These are phyloP conservation scores for Leccinum sublutescens DNA, from an alignment of 768 basidiomycete species.

Conservation along the genomic window DNA sequence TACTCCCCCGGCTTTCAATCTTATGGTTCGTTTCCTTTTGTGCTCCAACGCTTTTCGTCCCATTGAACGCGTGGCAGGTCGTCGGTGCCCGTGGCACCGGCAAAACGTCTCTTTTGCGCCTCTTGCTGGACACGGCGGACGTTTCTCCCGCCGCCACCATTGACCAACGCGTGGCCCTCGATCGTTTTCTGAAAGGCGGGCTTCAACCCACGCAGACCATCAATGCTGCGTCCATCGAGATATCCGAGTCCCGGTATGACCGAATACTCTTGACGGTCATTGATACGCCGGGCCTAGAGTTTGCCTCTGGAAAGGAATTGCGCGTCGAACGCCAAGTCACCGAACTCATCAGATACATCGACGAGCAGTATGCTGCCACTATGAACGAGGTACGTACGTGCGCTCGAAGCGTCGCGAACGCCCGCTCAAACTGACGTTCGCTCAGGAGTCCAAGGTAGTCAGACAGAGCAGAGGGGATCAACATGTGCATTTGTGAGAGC, in stretches of 20 bases:
- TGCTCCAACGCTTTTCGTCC: neutral
- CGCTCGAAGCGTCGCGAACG: neutral
- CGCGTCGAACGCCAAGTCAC: conserved; percentile 79
- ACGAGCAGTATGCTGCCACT: conserved; percentile 79
- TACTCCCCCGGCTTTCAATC: conserved; percentile 75
- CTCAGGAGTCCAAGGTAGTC: conserved; percentile 83
- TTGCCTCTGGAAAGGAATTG: conserved; percentile 67
- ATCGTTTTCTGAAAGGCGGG: conserved; percentile 60
- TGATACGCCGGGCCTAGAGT: conserved; percentile 85
- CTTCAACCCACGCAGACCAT: conserved; percentile 62
- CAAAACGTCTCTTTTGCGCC: conserved; percentile 78
- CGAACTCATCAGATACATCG: conserved; percentile 71
- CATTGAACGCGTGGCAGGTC: conserved; percentile 46
- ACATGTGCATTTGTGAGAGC: conserved; percentile 79
- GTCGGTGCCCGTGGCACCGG: conserved; percentile 79
- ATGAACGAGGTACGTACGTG: conserved; percentile 67
- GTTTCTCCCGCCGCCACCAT: conserved; percentile 73
- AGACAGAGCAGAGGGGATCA: conserved; percentile 86
- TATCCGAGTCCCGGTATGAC: conserved; percentile 81
- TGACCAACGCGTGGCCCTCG: conserved; percentile 66
- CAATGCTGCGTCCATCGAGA: conserved; percentile 71
- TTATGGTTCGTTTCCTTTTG: conserved; percentile 57
- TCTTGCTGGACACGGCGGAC: conserved; percentile 83
- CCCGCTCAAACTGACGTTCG: neutral
- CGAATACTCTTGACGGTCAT: conserved; percentile 76